Conservation (phyloP, 2,329 filamentous ascomycete genomes). For the Stachybotrys chlorohalonatus region DNA sequence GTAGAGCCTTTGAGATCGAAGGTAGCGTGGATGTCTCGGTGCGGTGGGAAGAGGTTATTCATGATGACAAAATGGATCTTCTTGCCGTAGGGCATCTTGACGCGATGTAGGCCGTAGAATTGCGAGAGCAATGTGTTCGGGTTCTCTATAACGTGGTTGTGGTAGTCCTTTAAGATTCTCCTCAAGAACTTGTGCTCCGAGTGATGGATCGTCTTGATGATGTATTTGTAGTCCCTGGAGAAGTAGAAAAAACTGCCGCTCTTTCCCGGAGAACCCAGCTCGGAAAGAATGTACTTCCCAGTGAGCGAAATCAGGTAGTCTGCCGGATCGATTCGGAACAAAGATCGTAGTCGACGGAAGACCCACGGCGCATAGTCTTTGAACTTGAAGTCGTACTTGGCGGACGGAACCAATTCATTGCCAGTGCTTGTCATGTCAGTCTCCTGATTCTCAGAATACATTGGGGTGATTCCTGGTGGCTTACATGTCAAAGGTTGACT, state of each 20-base stretch:
- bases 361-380: slow-evolving; percentile 99
- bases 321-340: slow-evolving; percentile 87
- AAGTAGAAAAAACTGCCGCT: slow-evolving; percentile 99
- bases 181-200: slow-evolving; percentile 82
- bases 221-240: slow-evolving; percentile 98
- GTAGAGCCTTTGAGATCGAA: slow-evolving; percentile 97
- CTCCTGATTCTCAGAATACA: not conserved
- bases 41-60: slow-evolving; percentile 98
- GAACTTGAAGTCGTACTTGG: slow-evolving; percentile 99
- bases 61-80: slow-evolving; percentile 99
- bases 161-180: slow-evolving; percentile 84
- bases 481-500: slow-evolving; percentile 98
- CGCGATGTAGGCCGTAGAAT: slow-evolving; percentile 93
- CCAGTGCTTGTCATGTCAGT: slow-evolving; percentile 56
- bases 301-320: slow-evolving; percentile 98
- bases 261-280: slow-evolving; percentile 93
- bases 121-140: slow-evolving; percentile 95
- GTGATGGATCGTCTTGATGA: slow-evolving; percentile 99
- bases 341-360: slow-evolving; percentile 80
- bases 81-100: slow-evolving; percentile 95
- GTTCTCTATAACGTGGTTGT: slow-evolving; percentile 83
- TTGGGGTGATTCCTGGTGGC: slow-evolving; percentile 20
- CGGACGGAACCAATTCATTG: slow-evolving; percentile 92
- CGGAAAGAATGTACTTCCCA: slow-evolving; percentile 96
- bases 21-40: slow-evolving; percentile 93